Conservation (phyloP, 2,329 filamentous ascomycete species). For the Alternaria infectoria region DNA sequence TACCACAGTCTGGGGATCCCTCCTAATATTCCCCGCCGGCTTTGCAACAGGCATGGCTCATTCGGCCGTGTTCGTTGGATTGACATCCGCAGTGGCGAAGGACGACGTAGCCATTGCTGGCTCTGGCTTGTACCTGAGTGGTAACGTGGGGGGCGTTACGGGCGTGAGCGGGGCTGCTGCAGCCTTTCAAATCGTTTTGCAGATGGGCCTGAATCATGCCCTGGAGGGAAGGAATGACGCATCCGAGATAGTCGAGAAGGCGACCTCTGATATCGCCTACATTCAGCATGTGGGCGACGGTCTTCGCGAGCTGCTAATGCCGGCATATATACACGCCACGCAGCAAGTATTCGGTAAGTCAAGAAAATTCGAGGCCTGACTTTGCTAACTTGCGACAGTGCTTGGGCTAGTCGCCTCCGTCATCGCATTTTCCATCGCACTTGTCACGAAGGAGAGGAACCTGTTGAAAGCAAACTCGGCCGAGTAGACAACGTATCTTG, state of each 20-base stretch:
- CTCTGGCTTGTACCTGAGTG: background rate
- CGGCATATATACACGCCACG: background rate
- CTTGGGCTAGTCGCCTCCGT: slow-evolving; percentile 2
- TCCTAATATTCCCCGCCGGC: background rate
- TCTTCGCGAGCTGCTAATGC: background rate
- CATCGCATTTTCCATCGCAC: slow-evolving; percentile 14
- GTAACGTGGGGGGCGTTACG: background rate
- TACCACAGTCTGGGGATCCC: background rate
- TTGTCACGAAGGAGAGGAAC: background rate
- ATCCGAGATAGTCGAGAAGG: background rate
- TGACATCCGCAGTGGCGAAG: background rate
- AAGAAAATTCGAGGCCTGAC: background rate
- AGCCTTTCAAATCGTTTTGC: background rate
- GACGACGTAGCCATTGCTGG: background rate
- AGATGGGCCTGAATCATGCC: background rate
- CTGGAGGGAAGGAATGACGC: background rate
- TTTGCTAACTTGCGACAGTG: slow-evolving; percentile 9
- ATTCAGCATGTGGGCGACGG: background rate
- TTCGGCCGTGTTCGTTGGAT: background rate
- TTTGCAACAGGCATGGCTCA: background rate
- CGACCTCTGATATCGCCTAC: background rate
- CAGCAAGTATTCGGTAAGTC: background rate
- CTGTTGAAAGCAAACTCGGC: background rate
- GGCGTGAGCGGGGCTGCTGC: background rate
- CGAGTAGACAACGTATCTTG: background rate